Conservation (phyloP, 2,329 filamentous ascomycete genomes). For the Endothia cerciana region DNA sequence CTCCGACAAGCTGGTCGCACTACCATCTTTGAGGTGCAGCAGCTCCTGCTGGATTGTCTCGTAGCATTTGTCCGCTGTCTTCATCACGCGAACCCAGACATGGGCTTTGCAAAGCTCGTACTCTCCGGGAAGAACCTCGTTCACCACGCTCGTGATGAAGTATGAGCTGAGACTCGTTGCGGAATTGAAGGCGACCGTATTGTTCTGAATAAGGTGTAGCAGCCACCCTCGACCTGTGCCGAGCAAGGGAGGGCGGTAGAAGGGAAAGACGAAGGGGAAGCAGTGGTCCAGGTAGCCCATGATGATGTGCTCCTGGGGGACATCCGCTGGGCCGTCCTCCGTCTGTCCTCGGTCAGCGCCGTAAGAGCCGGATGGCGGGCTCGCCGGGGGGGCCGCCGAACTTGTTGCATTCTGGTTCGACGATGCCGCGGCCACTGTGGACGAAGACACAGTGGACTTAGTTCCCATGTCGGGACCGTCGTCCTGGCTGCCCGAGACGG, state of each 20-base stretch:
- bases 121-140: neutral
- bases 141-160: constrained; percentile 26
- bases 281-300: constrained; percentile 35
- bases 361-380: neutral
- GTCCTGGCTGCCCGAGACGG: constrained; percentile 44
- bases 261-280: constrained; percentile 33
- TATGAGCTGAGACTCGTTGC: constrained; percentile 33
- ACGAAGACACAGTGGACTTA: neutral
- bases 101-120: neutral
- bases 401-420: constrained; percentile 51
- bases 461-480: neutral
- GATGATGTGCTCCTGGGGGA: neutral
- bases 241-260: constrained; percentile 32
- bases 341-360: constrained; percentile 40
- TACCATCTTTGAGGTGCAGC: neutral
- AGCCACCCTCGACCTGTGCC: constrained; percentile 30
- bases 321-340: neutral
- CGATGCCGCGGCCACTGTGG: neutral
- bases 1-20: constrained; percentile 31
- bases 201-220: constrained; percentile 31
- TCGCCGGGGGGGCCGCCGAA: neutral
- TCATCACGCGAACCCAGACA: neutral
- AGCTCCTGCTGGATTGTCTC: neutral
- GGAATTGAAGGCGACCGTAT: constrained; percentile 32
- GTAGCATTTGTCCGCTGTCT: neutral